Evolutionary conservation across 75 land plant genomes (phyloP), one percentile per base, ranked within the genome.

Genomic region (Pinus taeda): DNA sequence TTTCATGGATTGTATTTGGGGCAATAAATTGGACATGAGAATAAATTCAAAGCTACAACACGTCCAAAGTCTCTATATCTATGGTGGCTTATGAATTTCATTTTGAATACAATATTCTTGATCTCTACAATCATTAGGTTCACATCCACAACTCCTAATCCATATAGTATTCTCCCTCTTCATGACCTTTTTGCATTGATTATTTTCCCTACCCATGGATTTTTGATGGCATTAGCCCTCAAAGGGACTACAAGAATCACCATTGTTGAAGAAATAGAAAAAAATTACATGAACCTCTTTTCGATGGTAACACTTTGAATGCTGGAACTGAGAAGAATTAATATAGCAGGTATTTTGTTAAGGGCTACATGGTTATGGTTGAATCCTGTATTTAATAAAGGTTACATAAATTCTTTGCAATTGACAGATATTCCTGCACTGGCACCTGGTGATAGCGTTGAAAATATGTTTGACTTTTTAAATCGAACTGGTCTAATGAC

Each of bases 331-430:
- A 39, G 8, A 69, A n/a, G 74, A 73, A 9, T 56, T 36, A 39
- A 84, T 84, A 79, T 78, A 22, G 94, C 97, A 45, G 80, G 83
- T 6, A 11, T 86, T 3, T 1, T 92, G 5, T 90, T 88, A 8
- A 86, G 84, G 29, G 71, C 79, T 15, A 78, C 85, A 21, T 94
- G 83, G 86, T 18, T 77, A 18, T 97, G 99, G 99, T 77, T 97
- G 84, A 93, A 92, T 77, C 95, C 95, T 20, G 33, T 33, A 0
- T 33, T 33, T 0, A 33, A 33, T 0, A 33, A 33, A 1, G 1
- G 1, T 33, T 33, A 33, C 1, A 1, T 0, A 0, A 33, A 33
- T 33, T 0, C 33, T 33, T 33, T 33, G 33, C 33, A 33, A 33
- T 33, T 33, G 33, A 33, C 33, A 33, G 1, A 33, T 33, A 1